Evolutionary conservation across 495 filamentous ascomycete species (phyloP).

Genomic region (Lepraria neglecta): DNA sequence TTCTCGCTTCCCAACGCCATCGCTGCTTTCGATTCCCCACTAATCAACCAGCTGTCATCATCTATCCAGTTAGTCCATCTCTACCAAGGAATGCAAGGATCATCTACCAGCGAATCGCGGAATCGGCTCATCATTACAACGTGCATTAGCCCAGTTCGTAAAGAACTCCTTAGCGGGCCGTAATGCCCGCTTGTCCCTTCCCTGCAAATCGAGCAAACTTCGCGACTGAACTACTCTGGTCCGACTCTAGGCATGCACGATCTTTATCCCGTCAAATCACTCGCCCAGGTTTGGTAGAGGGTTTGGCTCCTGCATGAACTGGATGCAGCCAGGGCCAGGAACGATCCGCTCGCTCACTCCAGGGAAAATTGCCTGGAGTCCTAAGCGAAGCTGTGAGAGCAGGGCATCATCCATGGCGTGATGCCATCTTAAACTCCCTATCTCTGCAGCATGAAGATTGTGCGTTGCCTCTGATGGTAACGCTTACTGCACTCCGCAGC

Average conservation of each 20-base stretch:
- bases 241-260: conserved; percentile 4
- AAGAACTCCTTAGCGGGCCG: background rate
- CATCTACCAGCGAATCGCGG: background rate
- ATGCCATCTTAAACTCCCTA: too few species aligned
- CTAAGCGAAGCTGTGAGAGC: background rate
- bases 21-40: background rate
- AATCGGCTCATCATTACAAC: background rate
- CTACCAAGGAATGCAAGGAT: too few species aligned
- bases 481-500: background rate
- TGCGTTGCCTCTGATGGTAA: background rate
- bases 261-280: background rate
- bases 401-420: background rate
- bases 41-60: background rate
- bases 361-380: background rate
- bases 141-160: conserved; percentile 3
- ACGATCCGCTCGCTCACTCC: background rate
- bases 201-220: background rate
- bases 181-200: background rate
- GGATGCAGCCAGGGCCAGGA: conserved; percentile 5
- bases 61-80: background rate
- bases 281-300: background rate
- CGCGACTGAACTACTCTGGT: background rate
- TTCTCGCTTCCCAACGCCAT: background rate
- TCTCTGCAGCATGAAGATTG: background rate
- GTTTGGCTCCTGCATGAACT: conserved; percentile 1